These are phyloP conservation scores for Heritiera littoralis DNA, from an alignment of 345 rosid species.

Conservation along the genomic window DNA sequence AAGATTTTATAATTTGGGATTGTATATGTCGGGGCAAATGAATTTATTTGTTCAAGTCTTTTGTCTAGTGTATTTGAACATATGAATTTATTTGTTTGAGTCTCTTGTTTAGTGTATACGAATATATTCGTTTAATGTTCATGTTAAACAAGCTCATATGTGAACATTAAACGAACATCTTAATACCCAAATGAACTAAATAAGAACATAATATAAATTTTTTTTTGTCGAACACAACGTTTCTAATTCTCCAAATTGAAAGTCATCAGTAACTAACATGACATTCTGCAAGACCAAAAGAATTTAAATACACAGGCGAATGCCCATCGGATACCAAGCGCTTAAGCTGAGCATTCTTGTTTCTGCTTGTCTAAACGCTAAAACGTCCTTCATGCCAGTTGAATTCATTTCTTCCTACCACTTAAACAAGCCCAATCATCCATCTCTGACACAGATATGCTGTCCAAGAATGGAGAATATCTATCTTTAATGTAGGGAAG, in stretches of 20 bases:
- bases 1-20: too few species aligned
- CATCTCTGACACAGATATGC: slow-evolving; percentile 51
- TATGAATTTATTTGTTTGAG: too few species aligned
- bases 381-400: not conserved
- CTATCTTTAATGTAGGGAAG: slow-evolving; percentile 47
- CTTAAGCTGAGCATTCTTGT: not conserved
- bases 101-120: too few species aligned
- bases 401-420: slow-evolving; percentile 50
- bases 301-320: not conserved
- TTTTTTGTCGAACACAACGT: too few species aligned
- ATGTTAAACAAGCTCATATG: too few species aligned
- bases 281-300: not conserved
- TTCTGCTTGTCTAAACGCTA: not conserved
- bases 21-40: too few species aligned
- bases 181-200: too few species aligned
- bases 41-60: too few species aligned
- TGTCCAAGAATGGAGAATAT: slow-evolving; percentile 59
- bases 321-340: not conserved
- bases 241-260: not conserved
- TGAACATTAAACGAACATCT: too few species aligned
- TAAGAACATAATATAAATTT: too few species aligned
- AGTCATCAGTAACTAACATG: not conserved
- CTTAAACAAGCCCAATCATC: slow-evolving; percentile 71
- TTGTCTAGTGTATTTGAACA: too few species aligned
- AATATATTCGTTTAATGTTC: too few species aligned